These are phyloP conservation scores for Boletus eberwhitei DNA, from an alignment of 768 basidiomycete species.

Conservation along the genomic window DNA sequence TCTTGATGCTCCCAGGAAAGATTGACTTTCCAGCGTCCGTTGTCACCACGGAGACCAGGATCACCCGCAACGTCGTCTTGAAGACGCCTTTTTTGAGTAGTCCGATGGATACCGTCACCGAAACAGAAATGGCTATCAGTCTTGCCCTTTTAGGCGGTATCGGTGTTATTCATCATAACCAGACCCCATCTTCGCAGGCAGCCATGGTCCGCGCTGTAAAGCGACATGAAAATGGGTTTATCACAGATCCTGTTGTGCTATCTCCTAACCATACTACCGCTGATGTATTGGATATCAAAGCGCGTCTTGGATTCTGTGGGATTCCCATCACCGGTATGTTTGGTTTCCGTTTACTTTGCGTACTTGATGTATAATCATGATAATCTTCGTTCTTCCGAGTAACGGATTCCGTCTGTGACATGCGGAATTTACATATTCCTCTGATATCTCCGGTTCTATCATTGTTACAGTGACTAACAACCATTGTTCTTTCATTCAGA, in stretches of 20 bases:
- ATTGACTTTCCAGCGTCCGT: slow-evolving; percentile 87
- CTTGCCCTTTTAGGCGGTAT: slow-evolving; percentile 96
- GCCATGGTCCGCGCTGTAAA: slow-evolving; percentile 98
- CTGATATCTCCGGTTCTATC: slow-evolving; percentile 12
- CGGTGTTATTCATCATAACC: slow-evolving; percentile 98
- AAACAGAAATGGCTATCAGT: slow-evolving; percentile 88
- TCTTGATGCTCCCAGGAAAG: slow-evolving; percentile 90
- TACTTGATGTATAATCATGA: slow-evolving; percentile 48
- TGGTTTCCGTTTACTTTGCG: neutral
- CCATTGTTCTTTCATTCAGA: slow-evolving; percentile 46
- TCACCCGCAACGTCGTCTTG: slow-evolving; percentile 87
- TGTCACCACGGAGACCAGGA: slow-evolving; percentile 77
- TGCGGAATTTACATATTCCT: slow-evolving; percentile 51
- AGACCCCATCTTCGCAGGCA: slow-evolving; percentile 78
- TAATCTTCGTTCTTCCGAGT: slow-evolving; percentile 92
- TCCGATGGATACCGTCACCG: slow-evolving; percentile 99
- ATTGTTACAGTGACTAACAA: slow-evolving; percentile 18
- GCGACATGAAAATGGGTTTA: slow-evolving; percentile 98
- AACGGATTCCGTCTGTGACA: slow-evolving; percentile 66
- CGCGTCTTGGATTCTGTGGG: slow-evolving; percentile 88
- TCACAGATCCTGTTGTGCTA: slow-evolving; percentile 89
- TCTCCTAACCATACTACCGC: slow-evolving; percentile 74
- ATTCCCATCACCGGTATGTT: slow-evolving; percentile 96
- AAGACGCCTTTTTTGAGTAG: slow-evolving; percentile 97
- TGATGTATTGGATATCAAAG: slow-evolving; percentile 92